Base-by-base conservation (phyloP, 805 yeast genomes). In the Zygosaccharomyces bisporus region DNA sequence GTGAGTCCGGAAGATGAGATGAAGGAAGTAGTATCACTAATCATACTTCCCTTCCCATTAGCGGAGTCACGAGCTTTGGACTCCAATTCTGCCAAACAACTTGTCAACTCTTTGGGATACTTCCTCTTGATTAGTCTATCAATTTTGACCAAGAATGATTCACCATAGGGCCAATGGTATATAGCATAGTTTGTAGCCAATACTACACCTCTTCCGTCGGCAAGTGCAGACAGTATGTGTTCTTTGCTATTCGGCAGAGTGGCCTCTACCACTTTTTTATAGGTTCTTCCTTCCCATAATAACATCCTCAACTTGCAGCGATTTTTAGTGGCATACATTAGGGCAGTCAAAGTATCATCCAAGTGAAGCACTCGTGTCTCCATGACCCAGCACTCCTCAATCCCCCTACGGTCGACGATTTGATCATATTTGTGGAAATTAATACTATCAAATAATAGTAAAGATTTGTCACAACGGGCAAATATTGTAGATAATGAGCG, bases 401-500 rank as follows among this genome's bases (percentile, higher is more conserved):
- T 57, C 4, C 66, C 65, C 29, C 66, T 50, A 29, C 56, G 58
- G 43, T 64, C 68, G 12, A 56, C 49, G 7, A 64, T 55, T 43
- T 54, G 51, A 43, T 64, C 68, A 47, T 57, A 64, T n/a, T 55
- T 51, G 24, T 55, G 60, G 44, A 64, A 46, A 39, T 63, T 64
- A 1, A 60, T 50, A 39, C 63, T 53, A 42, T 61, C 62, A 20
- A 63, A 46, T 23, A 64, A 32, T 3, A 56, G 47, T 2, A 63
- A 40, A 9, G 53, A 49, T 32, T 53, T 56, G 14, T 55, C 55
- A 40, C 60, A 57, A 39, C 52, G 50, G 5, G 57, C 59, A 43
- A 64, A 61, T 1, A 64, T 55, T 1, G 66, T 64, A 1, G 57
- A 50, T 18, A 64, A 38, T 17, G 47, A 52, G 14, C 51, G 49